Conservation (phyloP, 257 asterid species). For the Przewalskia tangutica region DNA sequence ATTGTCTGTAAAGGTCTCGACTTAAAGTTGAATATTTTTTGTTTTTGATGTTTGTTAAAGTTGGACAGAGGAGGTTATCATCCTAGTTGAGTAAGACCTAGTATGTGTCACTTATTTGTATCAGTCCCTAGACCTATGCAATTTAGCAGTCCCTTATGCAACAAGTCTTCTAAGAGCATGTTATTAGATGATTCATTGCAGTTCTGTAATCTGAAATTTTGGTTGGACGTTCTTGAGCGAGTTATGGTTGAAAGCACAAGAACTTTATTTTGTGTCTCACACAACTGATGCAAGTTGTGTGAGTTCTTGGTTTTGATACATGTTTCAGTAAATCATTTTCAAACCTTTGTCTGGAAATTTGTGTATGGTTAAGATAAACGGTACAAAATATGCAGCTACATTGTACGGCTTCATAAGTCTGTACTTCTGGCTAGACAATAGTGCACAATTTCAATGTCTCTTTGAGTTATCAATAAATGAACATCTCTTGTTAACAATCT, state of each 20-base stretch:
- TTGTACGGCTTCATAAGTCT: no score
- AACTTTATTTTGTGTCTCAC: neutral
- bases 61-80: constrained; percentile 5
- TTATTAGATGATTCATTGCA: neutral
- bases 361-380: neutral
- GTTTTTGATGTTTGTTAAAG: neutral
- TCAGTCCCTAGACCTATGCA: constrained; percentile 16
- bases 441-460: neutral
- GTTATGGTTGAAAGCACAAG: neutral
- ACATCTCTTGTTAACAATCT: neutral
- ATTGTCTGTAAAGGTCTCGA: constrained; percentile 18
- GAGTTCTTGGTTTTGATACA: neutral
- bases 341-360: neutral
- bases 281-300: neutral
- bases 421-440: neutral
- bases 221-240: neutral
- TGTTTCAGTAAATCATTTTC: neutral
- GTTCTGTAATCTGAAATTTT: neutral
- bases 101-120: constrained; percentile 26
- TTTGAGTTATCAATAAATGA: neutral
- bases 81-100: constrained; percentile 6
- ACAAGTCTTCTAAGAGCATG: neutral
- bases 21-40: neutral
- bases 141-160: neutral
- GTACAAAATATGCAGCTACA: neutral